Evolutionary conservation across 192 early-diverging fungal species (phyloP).

Genomic region (Spizellomyces punctatus): DNA sequence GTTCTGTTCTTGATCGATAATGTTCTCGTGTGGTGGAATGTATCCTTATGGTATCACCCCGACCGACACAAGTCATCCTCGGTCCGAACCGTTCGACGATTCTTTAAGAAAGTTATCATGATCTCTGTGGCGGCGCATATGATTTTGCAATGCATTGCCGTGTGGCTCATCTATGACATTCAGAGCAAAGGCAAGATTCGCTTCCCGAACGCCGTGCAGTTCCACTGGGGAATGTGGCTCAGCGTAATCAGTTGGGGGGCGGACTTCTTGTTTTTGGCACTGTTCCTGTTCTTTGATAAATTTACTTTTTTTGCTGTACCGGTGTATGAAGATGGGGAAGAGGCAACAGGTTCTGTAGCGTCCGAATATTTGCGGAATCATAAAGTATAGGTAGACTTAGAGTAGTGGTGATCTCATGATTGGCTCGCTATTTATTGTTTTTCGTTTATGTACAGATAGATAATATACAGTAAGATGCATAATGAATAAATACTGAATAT

Average conservation of each 20-base stretch:
- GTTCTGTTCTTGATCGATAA: conserved; percentile 20
- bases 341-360: conserved; percentile 1
- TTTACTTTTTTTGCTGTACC: conserved; percentile 21
- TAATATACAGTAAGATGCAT: background rate
- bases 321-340: conserved; percentile 20
- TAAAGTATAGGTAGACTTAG: background rate
- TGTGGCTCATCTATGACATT: conserved; percentile 10
- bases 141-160: conserved; percentile 8
- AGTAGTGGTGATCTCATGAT: no score
- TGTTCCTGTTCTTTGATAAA: conserved; percentile 14
- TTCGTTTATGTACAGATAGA: conserved; percentile 5
- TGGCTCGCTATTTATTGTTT: background rate
- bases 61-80: background rate
- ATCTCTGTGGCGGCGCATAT: conserved; percentile 10
- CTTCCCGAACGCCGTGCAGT: conserved; percentile 7
- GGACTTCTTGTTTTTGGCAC: conserved; percentile 15
- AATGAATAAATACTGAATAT: no score
- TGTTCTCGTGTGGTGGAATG: conserved; percentile 19
- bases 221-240: conserved; percentile 9
- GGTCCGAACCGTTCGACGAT: conserved; percentile 17
- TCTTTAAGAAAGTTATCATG: conserved; percentile 14
- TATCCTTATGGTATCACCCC: conserved; percentile 19
- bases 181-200: conserved; percentile 2
- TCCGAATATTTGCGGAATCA: conserved; percentile 2
- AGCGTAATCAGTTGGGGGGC: background rate